Evolutionary conservation across 352 stramenopile genomes (phyloP).

Genomic region (Globisporangium camurandrum): DNA sequence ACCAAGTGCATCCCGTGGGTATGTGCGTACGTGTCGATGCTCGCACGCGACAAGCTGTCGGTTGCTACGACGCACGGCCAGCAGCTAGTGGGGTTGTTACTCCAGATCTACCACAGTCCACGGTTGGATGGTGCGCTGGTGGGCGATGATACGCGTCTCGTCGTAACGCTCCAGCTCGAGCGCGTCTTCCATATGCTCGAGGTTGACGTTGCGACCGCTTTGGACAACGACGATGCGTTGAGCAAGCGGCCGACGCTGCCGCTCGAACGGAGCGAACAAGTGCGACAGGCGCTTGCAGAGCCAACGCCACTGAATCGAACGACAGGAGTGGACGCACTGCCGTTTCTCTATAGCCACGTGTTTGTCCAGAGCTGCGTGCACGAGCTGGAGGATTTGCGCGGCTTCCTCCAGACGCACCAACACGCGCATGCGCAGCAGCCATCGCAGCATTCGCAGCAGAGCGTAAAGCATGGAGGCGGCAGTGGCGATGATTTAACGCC

Average conservation of each 20-base stretch:
- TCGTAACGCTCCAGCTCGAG: slow-evolving; percentile 57
- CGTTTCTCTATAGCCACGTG: slow-evolving; percentile 60
- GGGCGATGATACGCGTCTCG: slow-evolving; percentile 44
- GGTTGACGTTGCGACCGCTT: slow-evolving; percentile 15
- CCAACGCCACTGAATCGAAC: too few relatives aligned
- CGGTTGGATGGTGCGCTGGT: slow-evolving; percentile 33
- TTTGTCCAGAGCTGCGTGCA: slow-evolving; percentile 59
- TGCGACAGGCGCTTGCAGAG: neutral
- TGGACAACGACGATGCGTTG: slow-evolving; percentile 12
- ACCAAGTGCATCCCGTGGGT: slow-evolving; percentile 62
- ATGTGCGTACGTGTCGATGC: slow-evolving; percentile 56
- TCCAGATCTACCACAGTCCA: slow-evolving; percentile 34
- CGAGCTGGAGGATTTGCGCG: slow-evolving; percentile 47
- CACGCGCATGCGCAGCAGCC: too few relatives aligned
- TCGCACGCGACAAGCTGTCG: slow-evolving; percentile 44
- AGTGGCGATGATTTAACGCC: too few relatives aligned
- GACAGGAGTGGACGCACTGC: slow-evolving; percentile 36
- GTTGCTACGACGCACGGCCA: slow-evolving; percentile 41
- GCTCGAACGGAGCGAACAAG: slow-evolving; percentile 7
- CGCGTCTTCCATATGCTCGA: slow-evolving; percentile 38
- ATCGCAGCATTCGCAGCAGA: slow-evolving; percentile 27
- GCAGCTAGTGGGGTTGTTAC: slow-evolving; percentile 32
- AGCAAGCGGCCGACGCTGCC: slow-evolving; percentile 8
- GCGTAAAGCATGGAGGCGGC: slow-evolving; percentile 3
- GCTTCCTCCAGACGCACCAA: slow-evolving; percentile 45